Base-by-base conservation (phyloP, 768 basidiomycete species). In the Pulveroboletus sp. region DNA sequence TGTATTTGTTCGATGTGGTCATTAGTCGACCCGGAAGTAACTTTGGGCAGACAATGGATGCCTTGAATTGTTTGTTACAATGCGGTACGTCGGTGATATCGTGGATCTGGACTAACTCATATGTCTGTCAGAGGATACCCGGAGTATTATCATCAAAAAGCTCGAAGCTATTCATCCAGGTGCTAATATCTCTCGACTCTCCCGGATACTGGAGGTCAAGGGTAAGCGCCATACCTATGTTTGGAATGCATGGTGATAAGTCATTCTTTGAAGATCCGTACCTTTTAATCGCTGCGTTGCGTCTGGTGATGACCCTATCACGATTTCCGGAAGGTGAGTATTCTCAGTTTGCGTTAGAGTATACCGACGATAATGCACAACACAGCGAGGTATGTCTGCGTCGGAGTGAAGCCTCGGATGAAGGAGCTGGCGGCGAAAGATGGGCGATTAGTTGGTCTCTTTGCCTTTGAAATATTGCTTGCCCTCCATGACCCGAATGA, bases 31-130 rank as follows among this genome's bases (percentile, higher is more conserved):
- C 32, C 0, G 46, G 17, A 11, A 38, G 36, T 2, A 53, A 51
- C 29, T 58, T 63, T 23, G 40, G 40, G 19, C 59, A 53, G 24
- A 59, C 48, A 16, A 63, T 63, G 61, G 53, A 64, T 3, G 52
- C 56, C 17, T 24, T 63, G 34, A 47, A 17, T 10, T 55, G 50
- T 21, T 20, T 63, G 16, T n/a, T 57, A 47, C 37, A 49, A 14
- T 61, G 53, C 14, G 45, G 61, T 63, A 6, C 33, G 58, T 50
- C 25, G 10, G 2, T 35, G 23, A 12, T 33, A 3, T 33, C 21
- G 1, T 25, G 29, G 16, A 34, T 35, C 9, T 25, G 0, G 14
- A 16, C 8, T 19, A 5, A n/a, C 24, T 56, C 1, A 47, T 25
- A 3, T 32, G 5, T 20, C 5, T 13, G 12, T 27, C 25, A 62